phyloP scores from a whole-genome alignment of 768 basidiomycete genomes.

The Mycena rosella region DNA sequence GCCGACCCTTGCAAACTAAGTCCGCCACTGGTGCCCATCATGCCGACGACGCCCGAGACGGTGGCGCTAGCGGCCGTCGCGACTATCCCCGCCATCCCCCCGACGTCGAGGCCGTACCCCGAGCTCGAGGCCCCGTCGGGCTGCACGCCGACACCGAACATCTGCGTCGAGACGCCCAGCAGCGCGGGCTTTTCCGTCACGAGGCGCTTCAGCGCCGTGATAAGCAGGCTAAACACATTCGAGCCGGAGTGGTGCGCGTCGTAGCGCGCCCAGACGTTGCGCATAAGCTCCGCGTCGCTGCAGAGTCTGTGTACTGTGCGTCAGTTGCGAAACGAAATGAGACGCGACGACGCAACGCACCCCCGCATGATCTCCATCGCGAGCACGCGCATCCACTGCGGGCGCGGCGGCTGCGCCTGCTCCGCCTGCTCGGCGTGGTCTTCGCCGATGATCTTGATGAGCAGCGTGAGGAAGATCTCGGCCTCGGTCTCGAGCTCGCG shows the following conservation, averaged over 20 bases:
- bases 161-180: constrained; percentile 83
- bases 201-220: constrained; percentile 87
- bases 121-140: constrained; percentile 51
- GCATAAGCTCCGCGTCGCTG: constrained; percentile 82
- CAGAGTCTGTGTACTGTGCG: constrained; percentile 64
- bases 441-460: constrained; percentile 74
- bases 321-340: background rate
- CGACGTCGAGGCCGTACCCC: constrained; percentile 72
- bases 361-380: constrained; percentile 95
- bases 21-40: constrained; percentile 80
- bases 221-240: constrained; percentile 81
- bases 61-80: constrained; percentile 87
- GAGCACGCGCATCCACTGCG: constrained; percentile 90
- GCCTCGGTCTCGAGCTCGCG: constrained; percentile 84
- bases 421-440: constrained; percentile 52
- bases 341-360: constrained; percentile 51
- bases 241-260: constrained; percentile 73
- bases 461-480: constrained; percentile 85
- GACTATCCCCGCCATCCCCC: constrained; percentile 84
- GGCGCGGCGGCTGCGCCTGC: constrained; percentile 61
- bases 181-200: constrained; percentile 90
- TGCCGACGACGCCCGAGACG: constrained; percentile 86
- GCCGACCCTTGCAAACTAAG: constrained; percentile 79
- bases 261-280: constrained; percentile 84
- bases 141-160: constrained; percentile 82